phyloP scores from a whole-genome alignment of 1,139 yeast species.

The Pichia terricola region DNA sequence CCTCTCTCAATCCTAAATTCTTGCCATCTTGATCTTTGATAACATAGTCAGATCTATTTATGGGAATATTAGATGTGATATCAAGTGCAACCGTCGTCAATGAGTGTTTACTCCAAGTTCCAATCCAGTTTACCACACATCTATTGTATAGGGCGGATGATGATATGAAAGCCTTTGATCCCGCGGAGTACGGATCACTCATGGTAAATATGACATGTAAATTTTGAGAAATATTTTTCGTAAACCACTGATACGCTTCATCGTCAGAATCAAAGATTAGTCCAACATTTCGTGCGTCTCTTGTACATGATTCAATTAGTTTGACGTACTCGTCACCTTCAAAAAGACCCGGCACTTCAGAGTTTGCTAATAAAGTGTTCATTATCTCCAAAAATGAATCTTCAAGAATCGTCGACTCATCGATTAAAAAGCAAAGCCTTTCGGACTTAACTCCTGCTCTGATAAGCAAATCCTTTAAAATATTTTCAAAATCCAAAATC shows the following conservation, averaged over 20 bases:
- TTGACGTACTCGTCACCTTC: conserved; percentile 59
- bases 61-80: conserved; percentile 32
- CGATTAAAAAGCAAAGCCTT: conserved; percentile 62
- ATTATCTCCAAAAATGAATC: conserved; percentile 80
- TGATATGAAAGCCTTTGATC: conserved; percentile 36
- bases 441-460: conserved; percentile 48
- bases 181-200: conserved; percentile 37
- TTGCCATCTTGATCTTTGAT: conserved; percentile 25
- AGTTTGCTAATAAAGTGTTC: conserved; percentile 86
- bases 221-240: conserved; percentile 54
- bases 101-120: conserved; percentile 59
- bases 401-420: conserved; percentile 70
- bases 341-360: conserved; percentile 86
- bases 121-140: conserved; percentile 87
- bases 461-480: conserved; percentile 45
- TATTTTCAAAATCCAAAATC: conserved; percentile 57
- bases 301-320: conserved; percentile 49
- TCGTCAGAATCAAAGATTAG: conserved; percentile 57
- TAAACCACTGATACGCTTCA: conserved; percentile 72
- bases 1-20: conserved; percentile 32
- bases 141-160: conserved; percentile 91
- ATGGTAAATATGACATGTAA: conserved; percentile 80
- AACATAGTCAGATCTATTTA: conserved; percentile 37
- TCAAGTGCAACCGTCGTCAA: conserved; percentile 41
- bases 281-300: conserved; percentile 53